These are phyloP conservation scores for Sanguinoderma infundibulare DNA, from an alignment of 1,284 basidiomycete species.

Conservation along the genomic window DNA sequence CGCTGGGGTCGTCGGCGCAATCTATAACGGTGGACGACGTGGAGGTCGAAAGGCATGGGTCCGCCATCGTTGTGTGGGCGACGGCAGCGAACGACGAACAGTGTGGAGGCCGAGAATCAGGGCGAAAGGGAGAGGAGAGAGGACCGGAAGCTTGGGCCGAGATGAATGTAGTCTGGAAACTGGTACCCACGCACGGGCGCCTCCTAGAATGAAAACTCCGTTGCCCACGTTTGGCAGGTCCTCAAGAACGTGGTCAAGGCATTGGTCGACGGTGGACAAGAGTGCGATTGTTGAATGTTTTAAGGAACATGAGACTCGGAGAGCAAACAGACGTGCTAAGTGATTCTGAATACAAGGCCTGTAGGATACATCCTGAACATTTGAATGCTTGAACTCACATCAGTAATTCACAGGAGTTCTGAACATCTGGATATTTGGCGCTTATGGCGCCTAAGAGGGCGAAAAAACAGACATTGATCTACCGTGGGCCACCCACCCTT, in stretches of 20 bases:
- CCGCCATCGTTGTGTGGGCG: neutral
- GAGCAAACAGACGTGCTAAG: too few species aligned
- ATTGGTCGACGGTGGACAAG: too few species aligned
- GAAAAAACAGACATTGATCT: too few species aligned
- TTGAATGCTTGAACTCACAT: too few species aligned
- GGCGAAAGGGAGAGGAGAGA: neutral
- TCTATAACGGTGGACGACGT: neutral
- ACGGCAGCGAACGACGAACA: neutral
- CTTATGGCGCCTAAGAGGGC: too few species aligned
- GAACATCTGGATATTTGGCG: too few species aligned
- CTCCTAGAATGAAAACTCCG: neutral
- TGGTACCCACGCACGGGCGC: neutral
- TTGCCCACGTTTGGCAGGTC: neutral
- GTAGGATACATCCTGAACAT: too few species aligned
- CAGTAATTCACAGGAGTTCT: too few species aligned
- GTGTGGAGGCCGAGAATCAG: neutral
- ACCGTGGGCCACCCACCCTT: too few species aligned
- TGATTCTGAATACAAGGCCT: too few species aligned
- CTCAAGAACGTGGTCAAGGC: neutral
- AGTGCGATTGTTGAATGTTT: neutral
- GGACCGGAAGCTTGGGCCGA: neutral
- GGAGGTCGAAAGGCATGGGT: neutral
- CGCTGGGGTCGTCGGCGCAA: conserved; percentile 7
- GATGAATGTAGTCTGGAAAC: too few species aligned
- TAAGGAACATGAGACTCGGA: neutral